A percentile compares a stretch with the other conserved stretches of the same genome.
Evolutionary conservation across 164 flowering plant species (phyloP).

Genomic region (Malania oleifera): DNA sequence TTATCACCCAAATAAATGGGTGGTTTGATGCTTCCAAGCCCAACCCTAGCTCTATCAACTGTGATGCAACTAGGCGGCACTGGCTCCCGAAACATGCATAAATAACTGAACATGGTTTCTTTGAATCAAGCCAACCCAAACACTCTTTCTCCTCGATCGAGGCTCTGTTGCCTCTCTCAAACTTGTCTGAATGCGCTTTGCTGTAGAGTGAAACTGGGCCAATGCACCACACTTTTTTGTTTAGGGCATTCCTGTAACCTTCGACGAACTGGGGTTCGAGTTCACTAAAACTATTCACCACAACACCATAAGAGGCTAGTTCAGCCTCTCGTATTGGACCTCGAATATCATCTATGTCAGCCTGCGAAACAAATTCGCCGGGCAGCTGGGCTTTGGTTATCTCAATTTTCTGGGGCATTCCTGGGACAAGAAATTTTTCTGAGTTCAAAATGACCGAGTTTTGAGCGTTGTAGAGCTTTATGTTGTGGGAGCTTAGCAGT

Average conservation of each 20-base stretch:
- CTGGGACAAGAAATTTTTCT: not conserved
- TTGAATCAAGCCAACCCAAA: constrained; percentile 33
- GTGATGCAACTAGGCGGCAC: constrained; percentile 21
- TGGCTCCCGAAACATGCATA: constrained; percentile 48
- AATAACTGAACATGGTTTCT: constrained; percentile 31
- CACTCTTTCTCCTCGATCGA: constrained; percentile 23
- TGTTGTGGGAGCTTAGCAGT: not conserved
- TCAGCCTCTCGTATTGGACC: not conserved
- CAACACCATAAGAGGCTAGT: not conserved
- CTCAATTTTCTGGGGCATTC: not conserved
- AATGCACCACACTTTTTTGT: not conserved
- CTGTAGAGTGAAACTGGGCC: not conserved
- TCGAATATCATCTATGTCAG: not conserved
- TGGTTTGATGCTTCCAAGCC: constrained; percentile 41
- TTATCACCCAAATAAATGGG: constrained; percentile 52
- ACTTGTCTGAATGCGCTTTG: constrained; percentile 23
- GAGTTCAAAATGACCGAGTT: not conserved
- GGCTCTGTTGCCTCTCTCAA: constrained; percentile 34
- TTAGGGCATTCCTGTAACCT: not conserved
- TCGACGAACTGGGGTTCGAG: not conserved
- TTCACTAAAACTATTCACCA: not conserved
- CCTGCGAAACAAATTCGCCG: not conserved
- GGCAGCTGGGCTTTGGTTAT: not conserved
- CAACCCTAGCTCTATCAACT: constrained; percentile 38
- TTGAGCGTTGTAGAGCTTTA: not conserved